Evolutionary conservation across 2,329 filamentous ascomycete genomes (phyloP).

Genomic region (Drechslerella stenobrocha): DNA sequence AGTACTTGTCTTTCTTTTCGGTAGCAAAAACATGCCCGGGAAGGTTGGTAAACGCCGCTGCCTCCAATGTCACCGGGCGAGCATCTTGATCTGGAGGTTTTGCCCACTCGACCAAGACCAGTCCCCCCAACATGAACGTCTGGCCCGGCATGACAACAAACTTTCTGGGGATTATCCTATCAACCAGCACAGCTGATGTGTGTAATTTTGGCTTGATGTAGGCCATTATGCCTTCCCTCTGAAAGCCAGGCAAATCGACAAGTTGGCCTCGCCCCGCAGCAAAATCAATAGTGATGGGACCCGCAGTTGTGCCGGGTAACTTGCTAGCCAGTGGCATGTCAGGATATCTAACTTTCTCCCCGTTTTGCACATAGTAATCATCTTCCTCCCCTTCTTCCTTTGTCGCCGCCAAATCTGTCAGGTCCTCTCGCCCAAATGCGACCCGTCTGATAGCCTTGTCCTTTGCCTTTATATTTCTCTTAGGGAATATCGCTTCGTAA

Average conservation of each 20-base stretch:
- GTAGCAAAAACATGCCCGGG: conserved; percentile 74
- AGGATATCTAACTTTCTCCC: conserved; percentile 73
- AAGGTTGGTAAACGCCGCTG: conserved; percentile 72
- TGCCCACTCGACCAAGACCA: conserved; percentile 82
- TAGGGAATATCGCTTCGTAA: conserved; percentile 84
- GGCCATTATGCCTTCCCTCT: conserved; percentile 45
- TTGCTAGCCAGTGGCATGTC: conserved; percentile 83
- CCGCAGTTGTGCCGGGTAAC: conserved; percentile 89
- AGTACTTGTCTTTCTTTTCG: conserved; percentile 80
- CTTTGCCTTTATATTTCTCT: conserved; percentile 66
- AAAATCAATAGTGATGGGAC: conserved; percentile 89
- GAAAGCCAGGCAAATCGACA: conserved; percentile 76
- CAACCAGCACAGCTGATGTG: conserved; percentile 70
- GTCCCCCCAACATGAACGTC: conserved; percentile 79
- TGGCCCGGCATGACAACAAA: conserved; percentile 72
- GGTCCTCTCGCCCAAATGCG: background rate
- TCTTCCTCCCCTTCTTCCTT: conserved; percentile 47
- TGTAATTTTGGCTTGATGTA: conserved; percentile 49
- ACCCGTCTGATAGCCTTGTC: too few relatives aligned
- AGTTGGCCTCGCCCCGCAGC: conserved; percentile 75
- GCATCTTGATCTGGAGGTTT: conserved; percentile 56
- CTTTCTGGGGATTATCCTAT: conserved; percentile 73
- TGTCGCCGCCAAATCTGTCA: conserved; percentile 48
- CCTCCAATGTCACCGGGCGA: conserved; percentile 18
- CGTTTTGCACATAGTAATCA: conserved; percentile 56